Base-by-base conservation (phyloP, 2,329 filamentous ascomycete species). In the Sporothrix mexicana region DNA sequence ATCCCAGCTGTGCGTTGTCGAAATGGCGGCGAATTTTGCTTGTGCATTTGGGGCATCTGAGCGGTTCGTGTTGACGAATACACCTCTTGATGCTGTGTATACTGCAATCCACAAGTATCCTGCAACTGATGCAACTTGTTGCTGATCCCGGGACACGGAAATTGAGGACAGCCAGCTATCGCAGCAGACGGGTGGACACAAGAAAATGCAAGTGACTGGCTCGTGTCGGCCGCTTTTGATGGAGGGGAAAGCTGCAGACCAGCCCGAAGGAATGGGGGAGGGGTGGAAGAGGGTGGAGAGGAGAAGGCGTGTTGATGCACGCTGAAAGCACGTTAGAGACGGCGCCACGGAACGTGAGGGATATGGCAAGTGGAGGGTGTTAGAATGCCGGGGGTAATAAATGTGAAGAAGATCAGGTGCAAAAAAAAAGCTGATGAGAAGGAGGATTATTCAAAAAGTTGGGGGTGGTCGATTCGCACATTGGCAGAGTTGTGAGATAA, bases 261-360 rank as follows among this genome's bases (percentile, higher is more conserved):
- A 69, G 67, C 71, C 70, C 64, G 64, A 74, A 72, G 71, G 61
- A 71, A 73, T 55, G 71, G 62, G 36, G 62, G 66, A 51, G 68
- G 49, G 45, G 49, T 45, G 71, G 45, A n/a, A 47, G 49, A 55
- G 47, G 68, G 69, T 15, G 70, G 7, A 30, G 45, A 53, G 61
- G 36, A 25, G 25, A 59, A 59, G 47, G 51, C 68, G 70, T 23
- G 30, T 53, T 49, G 57, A 70, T 51, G 73, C 69, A 73, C 45
- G 59, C 45, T 45, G 36, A 13, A 45, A 72, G 74, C 66, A 72
- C 72, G 69, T 67, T 69, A 55, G 67, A 57, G 49, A 69, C 68
- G 61, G 68, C 59, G 36, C 59, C 17, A 55, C 70, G 68, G 67
- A 68, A 72, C 43, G 64, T 25, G 36, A 55, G 43, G 30, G 20